Conservation (phyloP, 2,329 filamentous ascomycete species). For the Gnomoniopsis smithogilvyi region DNA sequence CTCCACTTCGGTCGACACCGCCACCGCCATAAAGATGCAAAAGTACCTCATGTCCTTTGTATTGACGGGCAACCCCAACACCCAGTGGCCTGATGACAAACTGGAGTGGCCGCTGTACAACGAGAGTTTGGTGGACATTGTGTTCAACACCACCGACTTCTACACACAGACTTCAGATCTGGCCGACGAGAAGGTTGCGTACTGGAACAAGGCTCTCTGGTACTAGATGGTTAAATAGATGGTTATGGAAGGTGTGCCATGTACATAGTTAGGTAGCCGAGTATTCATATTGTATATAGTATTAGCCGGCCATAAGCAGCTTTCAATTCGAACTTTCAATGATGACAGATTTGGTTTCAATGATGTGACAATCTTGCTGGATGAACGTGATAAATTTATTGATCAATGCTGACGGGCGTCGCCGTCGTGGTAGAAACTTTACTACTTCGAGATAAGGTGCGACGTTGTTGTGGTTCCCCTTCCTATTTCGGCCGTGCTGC, state of each 20-base stretch:
- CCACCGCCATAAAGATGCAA: conserved; percentile 27
- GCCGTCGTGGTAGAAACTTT: too few species aligned
- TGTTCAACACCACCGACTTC: conserved; percentile 31
- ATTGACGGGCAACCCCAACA: conserved; percentile 28
- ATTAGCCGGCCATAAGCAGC: too few species aligned
- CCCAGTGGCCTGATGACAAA: conserved; percentile 30
- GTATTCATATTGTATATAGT: too few species aligned
- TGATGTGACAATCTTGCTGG: too few species aligned
- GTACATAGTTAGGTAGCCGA: not conserved
- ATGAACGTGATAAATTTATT: too few species aligned
- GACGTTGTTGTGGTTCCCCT: not conserved
- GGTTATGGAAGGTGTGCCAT: not conserved
- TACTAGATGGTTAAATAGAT: conserved; percentile 25
- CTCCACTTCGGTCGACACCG: conserved; percentile 23
- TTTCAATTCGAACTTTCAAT: too few species aligned
- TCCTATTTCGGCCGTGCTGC: not conserved
- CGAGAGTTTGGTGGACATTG: conserved; percentile 24
- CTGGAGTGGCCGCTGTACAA: conserved; percentile 30
- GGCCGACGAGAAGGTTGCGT: conserved; percentile 26
- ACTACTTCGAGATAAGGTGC: not conserved
- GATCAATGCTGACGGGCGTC: too few species aligned
- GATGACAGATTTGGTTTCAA: too few species aligned
- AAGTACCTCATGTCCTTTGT: conserved; percentile 30
- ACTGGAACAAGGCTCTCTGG: conserved; percentile 33
- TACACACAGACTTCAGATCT: conserved; percentile 28